Conservation (phyloP, 1,139 yeast species). For the Suhomyces coccinellae region DNA sequence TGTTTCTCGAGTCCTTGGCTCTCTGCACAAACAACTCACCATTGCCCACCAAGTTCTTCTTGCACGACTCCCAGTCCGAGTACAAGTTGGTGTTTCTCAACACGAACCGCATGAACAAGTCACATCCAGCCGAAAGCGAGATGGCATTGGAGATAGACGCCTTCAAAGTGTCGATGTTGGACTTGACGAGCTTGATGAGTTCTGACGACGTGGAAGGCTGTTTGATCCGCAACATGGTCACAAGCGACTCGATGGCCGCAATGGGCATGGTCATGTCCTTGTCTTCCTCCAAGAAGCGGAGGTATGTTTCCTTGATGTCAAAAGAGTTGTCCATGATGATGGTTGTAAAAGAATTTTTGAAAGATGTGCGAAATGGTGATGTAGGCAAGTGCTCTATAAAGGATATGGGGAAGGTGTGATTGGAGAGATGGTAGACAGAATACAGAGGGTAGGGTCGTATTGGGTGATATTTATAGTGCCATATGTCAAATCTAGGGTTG, state of each 20-base stretch:
- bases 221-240: conserved; percentile 74
- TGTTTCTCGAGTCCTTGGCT: conserved; percentile 86
- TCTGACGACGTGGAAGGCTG: conserved; percentile 95
- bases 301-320: conserved; percentile 79
- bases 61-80: conserved; percentile 96
- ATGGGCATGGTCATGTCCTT: conserved; percentile 98
- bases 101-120: conserved; percentile 90
- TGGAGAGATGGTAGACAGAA: no score
- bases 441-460: no score
- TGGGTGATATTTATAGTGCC: no score
- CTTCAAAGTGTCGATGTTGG: conserved; percentile 74
- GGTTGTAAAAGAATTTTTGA: conserved; percentile 4
- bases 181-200: conserved; percentile 74
- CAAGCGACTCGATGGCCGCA: conserved; percentile 95
- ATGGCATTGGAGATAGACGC: conserved; percentile 84
- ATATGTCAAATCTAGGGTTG: no score
- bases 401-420: neutral
- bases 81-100: conserved; percentile 84
- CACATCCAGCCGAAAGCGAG: conserved; percentile 96
- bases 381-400: neutral
- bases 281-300: conserved; percentile 79
- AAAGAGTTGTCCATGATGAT: conserved; percentile 41
- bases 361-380: neutral
- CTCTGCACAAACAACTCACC: conserved; percentile 90
- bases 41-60: conserved; percentile 83